These are phyloP conservation scores for Neonectria hederae DNA, from an alignment of 2,329 filamentous ascomycete species.

Conservation along the genomic window DNA sequence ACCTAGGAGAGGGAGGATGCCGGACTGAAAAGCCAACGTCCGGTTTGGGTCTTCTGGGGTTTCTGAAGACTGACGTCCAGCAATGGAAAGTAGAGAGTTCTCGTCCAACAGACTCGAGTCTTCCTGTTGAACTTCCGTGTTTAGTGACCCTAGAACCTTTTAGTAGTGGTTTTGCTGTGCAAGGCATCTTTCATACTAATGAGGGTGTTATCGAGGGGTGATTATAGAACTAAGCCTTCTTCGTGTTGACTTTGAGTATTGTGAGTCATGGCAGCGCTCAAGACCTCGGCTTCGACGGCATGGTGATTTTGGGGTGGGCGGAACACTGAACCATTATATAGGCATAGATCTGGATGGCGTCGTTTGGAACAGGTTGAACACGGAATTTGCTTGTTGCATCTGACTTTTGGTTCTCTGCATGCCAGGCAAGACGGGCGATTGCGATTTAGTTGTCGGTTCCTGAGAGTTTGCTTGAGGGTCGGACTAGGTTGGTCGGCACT, in stretches of 20 bases:
- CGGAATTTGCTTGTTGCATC: slow-evolving; percentile 11
- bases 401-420: slow-evolving; percentile 15
- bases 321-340: background rate
- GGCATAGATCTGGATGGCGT: slow-evolving; percentile 20
- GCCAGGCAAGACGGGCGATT: slow-evolving; percentile 15
- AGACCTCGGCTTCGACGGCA: background rate
- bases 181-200: background rate
- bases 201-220: background rate
- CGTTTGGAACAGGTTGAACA: slow-evolving; percentile 15
- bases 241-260: background rate
- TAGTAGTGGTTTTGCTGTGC: too few species aligned
- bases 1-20: slow-evolving; percentile 29
- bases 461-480: background rate
- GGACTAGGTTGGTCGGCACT: background rate
- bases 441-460: background rate
- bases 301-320: background rate
- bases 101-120: slow-evolving; percentile 22
- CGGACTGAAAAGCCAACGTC: slow-evolving; percentile 26
- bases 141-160: background rate
- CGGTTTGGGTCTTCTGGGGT: slow-evolving; percentile 18
- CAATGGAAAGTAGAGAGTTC: slow-evolving; percentile 30
- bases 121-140: background rate
- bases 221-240: background rate
- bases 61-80: slow-evolving; percentile 9
- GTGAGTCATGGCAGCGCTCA: background rate